phyloP scores from a whole-genome alignment of 2,329 filamentous ascomycete species.

The Exophiala oligosperma region DNA sequence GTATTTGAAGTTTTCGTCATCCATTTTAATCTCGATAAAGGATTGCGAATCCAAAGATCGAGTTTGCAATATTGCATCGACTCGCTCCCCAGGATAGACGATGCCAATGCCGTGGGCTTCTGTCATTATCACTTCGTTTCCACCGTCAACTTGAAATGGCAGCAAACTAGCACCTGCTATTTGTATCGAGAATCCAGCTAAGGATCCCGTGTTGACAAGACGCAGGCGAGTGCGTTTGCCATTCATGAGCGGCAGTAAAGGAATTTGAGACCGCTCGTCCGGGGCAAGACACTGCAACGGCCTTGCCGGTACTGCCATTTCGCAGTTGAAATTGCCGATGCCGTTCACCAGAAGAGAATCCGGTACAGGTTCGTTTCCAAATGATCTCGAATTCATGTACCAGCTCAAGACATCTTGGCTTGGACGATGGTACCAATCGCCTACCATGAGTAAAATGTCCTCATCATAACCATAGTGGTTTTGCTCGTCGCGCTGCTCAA shows the following conservation, averaged over 20 bases:
- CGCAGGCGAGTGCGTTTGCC: conserved; percentile 55
- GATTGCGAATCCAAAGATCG: neutral
- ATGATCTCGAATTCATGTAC: conserved; percentile 45
- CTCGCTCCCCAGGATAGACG: conserved; percentile 47
- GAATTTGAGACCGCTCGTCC: conserved; percentile 27
- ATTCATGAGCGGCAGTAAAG: conserved; percentile 31
- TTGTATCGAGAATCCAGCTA: conserved; percentile 50
- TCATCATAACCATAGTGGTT: conserved; percentile 35
- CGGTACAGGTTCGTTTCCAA: conserved; percentile 64
- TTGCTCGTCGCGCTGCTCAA: conserved; percentile 39
- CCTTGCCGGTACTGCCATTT: conserved; percentile 45
- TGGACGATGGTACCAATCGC: conserved; percentile 52
- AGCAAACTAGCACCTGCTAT: conserved; percentile 35
- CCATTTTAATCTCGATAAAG: conserved; percentile 16
- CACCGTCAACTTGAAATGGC: conserved; percentile 48
- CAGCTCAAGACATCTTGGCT: conserved; percentile 44
- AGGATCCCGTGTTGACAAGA: conserved; percentile 72
- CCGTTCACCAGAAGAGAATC: conserved; percentile 67
- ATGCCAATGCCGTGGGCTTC: conserved; percentile 39
- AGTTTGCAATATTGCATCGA: conserved; percentile 40
- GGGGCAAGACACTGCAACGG: conserved; percentile 45
- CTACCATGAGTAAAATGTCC: conserved; percentile 48
- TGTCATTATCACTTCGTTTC: conserved; percentile 34
- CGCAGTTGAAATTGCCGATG: conserved; percentile 56
- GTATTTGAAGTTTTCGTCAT: conserved; percentile 39